Evolutionary conservation across 2,329 filamentous ascomycete genomes (phyloP), one percentile per base, ranked within the genome.

Genomic region (Magnaporthiopsis rhizophila): DNA sequence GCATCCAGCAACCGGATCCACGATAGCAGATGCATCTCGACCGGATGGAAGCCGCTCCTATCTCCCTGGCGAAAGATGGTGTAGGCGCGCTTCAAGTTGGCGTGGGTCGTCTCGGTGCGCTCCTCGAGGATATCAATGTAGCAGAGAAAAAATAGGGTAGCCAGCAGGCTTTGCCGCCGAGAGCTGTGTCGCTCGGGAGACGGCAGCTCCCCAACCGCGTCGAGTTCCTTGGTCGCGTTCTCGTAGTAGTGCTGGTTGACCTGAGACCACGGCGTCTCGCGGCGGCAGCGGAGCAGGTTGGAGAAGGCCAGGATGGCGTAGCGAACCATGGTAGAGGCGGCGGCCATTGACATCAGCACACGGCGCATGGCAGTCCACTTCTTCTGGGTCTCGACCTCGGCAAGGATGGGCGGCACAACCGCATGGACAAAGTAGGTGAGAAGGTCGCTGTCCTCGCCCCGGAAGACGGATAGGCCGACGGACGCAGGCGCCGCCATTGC

Each of bases 1-100:
- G 80, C 82, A 67, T 85, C 83, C 3, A 86, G 75, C 3, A 85
- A 74, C 3, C 82, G 79, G 50, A 85, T 77, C 83, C 82, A 86
- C 2, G 80, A 79, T 45, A 86, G 74, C 0, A 85, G 68, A 11
- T 81, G 78, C 66, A 78, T 77, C 67, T 84, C 81, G 3, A 77
- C 68, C 0, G 74, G 67, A 2, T 73, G 71, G 57, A 80, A 74
- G 15, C 72, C 71, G 4, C 67, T 65, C 65, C 78, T 77, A 24
- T 76, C 73, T 28, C 75, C 76, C n/a, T 70, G 72, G 64, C 78
- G 77, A 64, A 83, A 80, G 4, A 83, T 71, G 6, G 70, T 71
- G 65, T 83, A 82, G 0, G 82, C 81, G 15, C 79, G 75, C 65
- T 82, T 78, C 9, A 85, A 71, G 58, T 83, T 79, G 1, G 75